Evolutionary conservation across 768 basidiomycete species (phyloP), one percentile per base, ranked within the genome.

Genomic region (Leccinum subgranulosum): DNA sequence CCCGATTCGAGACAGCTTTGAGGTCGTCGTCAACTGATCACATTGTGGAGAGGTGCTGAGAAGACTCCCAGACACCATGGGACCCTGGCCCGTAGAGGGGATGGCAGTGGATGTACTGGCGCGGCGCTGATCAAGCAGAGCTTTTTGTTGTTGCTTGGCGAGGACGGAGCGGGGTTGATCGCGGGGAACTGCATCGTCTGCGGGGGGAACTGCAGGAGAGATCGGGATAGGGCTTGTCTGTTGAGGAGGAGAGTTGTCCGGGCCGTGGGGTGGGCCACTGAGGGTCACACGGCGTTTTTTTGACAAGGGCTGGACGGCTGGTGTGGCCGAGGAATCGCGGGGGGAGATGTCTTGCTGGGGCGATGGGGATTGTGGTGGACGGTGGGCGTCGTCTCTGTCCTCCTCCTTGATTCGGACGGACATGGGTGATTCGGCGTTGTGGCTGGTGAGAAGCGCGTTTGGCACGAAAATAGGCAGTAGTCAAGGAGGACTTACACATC

Each of bases 201-300:
- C 76, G 60, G 84, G 75, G 36, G 82, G 76, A 60, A 87, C 82
- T 55, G 83, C 82, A 41, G 89, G 85, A 0, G 87, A 87, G 33
- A 87, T 81, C 54, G 86, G 81, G 14, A 83, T 79, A 28, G 84
- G 80, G 51, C 75, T 71, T 50, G 76, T 68, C 55, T 78, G 79
- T 62, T 81, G 79, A 14, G 49, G 33, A 63, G 84, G 77, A 31
- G 84, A 82, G 39, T 54, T 45, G 21, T 8, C 28, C 19, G 46
- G 56, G 7, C 56, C 57, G 55, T 39, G 54, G 66, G 63, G 59
- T 1, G 81, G 73, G 57, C 87, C 85, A 66, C 81, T 84, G 70
- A 88, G 77, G 43, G 88, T 90, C 58, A 87, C 83, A 46, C 89
- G 84, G 61, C 89, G 84, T 60, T 80, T 85, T 80, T 88, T 87